A percentile compares a stretch with the other conserved stretches of the same genome.
These are phyloP conservation scores for Leccinum pachyderme DNA, from an alignment of 1,284 basidiomycete genomes.

Conservation along the genomic window DNA sequence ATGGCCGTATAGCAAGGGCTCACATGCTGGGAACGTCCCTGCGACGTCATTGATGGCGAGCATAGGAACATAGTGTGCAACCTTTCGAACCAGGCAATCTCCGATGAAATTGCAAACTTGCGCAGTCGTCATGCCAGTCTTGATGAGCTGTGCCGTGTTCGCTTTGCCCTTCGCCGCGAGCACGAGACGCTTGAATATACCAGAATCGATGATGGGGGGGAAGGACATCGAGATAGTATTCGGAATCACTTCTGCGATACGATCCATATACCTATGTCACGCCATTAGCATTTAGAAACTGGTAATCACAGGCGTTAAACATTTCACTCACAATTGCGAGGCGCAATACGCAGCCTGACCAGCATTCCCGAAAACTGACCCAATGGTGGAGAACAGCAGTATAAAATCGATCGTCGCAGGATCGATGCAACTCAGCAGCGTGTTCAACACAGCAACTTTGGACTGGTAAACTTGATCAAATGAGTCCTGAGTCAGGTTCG, in stretches of 20 bases:
- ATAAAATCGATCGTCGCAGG: slow-evolving; percentile 30
- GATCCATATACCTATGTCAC: slow-evolving; percentile 26
- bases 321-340: slow-evolving; percentile 24
- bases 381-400: slow-evolving; percentile 33
- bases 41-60: slow-evolving; percentile 25
- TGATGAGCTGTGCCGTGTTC: slow-evolving; percentile 30
- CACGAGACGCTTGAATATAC: slow-evolving; percentile 33
- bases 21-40: slow-evolving; percentile 25
- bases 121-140: slow-evolving; percentile 32
- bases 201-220: slow-evolving; percentile 34
- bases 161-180: slow-evolving; percentile 27
- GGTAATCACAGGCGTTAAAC: background rate
- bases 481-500: slow-evolving; percentile 31
- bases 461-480: slow-evolving; percentile 34
- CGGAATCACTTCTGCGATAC: slow-evolving; percentile 27
- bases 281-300: background rate
- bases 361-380: slow-evolving; percentile 34
- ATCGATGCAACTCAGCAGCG: slow-evolving; percentile 24
- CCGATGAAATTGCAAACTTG: slow-evolving; percentile 34
- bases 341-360: slow-evolving; percentile 36
- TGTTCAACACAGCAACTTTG: slow-evolving; percentile 31
- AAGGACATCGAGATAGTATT: slow-evolving; percentile 35
- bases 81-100: slow-evolving; percentile 30
- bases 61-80: slow-evolving; percentile 33
- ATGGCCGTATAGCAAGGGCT: slow-evolving; percentile 27